Base-by-base conservation (phyloP, 225 moss, liverwort and hornwort species). In the Bryum argenteum region DNA sequence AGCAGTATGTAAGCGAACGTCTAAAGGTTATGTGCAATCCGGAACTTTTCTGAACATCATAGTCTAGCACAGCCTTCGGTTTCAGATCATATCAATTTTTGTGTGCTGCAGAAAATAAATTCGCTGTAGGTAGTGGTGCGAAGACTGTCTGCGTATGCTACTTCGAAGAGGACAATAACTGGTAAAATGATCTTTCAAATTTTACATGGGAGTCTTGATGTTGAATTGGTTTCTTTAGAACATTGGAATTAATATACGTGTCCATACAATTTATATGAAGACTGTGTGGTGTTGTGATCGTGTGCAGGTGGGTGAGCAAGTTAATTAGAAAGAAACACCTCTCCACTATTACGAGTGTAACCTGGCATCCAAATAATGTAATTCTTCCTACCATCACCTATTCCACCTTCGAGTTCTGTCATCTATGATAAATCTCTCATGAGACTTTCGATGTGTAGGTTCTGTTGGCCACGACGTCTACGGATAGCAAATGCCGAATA, bases 341-440 rank as follows among this genome's bases (percentile, higher is more conserved):
- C 68, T 98, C 98, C 58, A 91, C 98, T 42, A 87, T 98, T 16
- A 98, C 94, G 22, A 84, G 88, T 75, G 98, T 90, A 61, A 83
- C 94, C 43, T 98, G 98, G 98, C 98, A 98, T 85, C 98, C 98
- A 61, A 98, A 94, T 82, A 98, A 98, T 82, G 94, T 98, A 85
- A 54, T 59, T 18, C 54, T 71, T 75, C 17, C 59, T 55, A 77
- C 68, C 60, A 40, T 67, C 23, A 51, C 45, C 39, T 58, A 44
- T 67, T 24, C 47, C 55, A 22, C 37, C 38, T 67, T 54, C 59
- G 11, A 28, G 16, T 55, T 56, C 37, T 70, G 56, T 82, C 50
- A 66, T 28, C 14, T 44, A 8, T 55, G 26, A 20, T 33, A 24
- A 62, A 11, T 20, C 13, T 44, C 21, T 76, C 47, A 76, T 33